A percentile compares a stretch with the other conserved stretches of the same genome.
phyloP scores from a whole-genome alignment of 306 rosid genomes.

The Castanospermum australe region DNA sequence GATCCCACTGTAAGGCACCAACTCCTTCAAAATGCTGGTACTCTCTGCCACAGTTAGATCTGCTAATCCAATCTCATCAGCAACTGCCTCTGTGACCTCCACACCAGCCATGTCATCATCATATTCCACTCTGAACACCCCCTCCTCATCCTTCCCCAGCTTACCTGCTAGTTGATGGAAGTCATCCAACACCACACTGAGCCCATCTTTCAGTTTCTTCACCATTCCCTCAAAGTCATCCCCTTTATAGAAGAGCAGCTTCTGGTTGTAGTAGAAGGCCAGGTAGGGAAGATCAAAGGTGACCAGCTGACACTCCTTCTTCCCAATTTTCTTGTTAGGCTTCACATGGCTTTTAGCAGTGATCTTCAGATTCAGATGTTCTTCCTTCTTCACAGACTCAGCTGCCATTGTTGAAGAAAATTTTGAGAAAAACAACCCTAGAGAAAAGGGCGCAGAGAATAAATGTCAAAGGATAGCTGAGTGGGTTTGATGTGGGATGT shows the following conservation, averaged over 20 bases:
- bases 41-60: slow-evolving; percentile 73
- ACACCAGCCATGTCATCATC: slow-evolving; percentile 71
- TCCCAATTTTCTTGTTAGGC: slow-evolving; percentile 62
- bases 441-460: neutral
- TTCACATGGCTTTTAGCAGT: slow-evolving; percentile 54
- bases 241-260: slow-evolving; percentile 71
- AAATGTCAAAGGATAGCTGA: neutral
- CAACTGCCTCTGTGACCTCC: slow-evolving; percentile 64
- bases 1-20: slow-evolving; percentile 65
- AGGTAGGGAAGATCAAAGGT: slow-evolving; percentile 91
- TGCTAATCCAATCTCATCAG: slow-evolving; percentile 52
- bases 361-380: slow-evolving; percentile 45
- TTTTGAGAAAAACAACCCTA: neutral
- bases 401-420: slow-evolving; percentile 30
- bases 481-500: neutral
- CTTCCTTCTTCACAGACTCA: slow-evolving; percentile 22
- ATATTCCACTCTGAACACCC: slow-evolving; percentile 77
- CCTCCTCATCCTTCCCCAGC: slow-evolving; percentile 86
- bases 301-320: slow-evolving; percentile 60
- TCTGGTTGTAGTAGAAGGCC: slow-evolving; percentile 96
- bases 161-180: slow-evolving; percentile 84
- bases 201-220: slow-evolving; percentile 68
- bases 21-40: slow-evolving; percentile 51
- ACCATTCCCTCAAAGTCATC: slow-evolving; percentile 56
- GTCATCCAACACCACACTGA: slow-evolving; percentile 59